These are phyloP conservation scores for Talaromyces sp. DNA, from an alignment of 2,329 filamentous ascomycete genomes.

Conservation along the genomic window DNA sequence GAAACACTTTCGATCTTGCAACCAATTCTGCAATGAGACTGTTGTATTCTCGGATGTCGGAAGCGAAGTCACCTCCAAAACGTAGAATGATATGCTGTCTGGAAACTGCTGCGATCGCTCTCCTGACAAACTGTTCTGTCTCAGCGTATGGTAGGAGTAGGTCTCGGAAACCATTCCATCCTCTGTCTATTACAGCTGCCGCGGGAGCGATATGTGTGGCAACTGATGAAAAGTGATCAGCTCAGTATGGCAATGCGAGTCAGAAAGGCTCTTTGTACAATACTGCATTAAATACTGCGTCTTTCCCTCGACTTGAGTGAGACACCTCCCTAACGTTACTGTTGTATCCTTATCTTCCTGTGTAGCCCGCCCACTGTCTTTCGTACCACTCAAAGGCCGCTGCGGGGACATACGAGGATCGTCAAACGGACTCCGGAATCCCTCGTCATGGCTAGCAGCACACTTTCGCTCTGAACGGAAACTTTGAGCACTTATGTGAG, in stretches of 20 bases:
- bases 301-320: background rate
- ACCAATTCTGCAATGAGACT: background rate
- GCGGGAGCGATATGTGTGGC: background rate
- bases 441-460: background rate
- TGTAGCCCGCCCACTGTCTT: background rate
- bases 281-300: background rate
- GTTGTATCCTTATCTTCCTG: background rate
- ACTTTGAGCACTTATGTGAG: no score
- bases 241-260: background rate
- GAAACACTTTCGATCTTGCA: background rate
- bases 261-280: background rate
- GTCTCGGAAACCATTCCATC: constrained; percentile 1
- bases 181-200: background rate
- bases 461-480: background rate
- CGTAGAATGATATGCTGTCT: constrained; percentile 1
- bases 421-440: background rate
- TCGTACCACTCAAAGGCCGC: no score
- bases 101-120: background rate
- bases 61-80: background rate
- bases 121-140: background rate
- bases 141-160: background rate
- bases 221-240: background rate
- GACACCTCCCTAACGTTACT: background rate
- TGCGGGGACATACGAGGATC: no score
- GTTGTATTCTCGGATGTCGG: background rate